Evolutionary conservation across 2,329 filamentous ascomycete genomes (phyloP), one percentile per base, ranked within the genome.

Genomic region (Cryphonectria japonica): DNA sequence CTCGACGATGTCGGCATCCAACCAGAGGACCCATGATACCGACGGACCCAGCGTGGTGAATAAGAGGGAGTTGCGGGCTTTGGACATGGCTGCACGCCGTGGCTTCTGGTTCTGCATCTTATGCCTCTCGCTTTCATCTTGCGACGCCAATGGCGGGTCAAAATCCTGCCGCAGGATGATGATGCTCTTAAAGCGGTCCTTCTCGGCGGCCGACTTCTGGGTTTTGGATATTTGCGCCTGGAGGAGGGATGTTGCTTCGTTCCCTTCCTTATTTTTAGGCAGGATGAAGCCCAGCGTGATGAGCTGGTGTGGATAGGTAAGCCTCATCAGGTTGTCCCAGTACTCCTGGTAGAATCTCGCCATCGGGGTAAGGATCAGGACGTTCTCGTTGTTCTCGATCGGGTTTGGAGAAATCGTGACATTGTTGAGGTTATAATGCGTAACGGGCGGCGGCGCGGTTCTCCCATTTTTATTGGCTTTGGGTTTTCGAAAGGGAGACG

Each of bases 251-350:
- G 94, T 96, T 2, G 96, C 96, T 39, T 90, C 86, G 80, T 98
- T 97, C 71, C 96, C 96, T 76, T 98, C 95, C 78, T 92, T 92
- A 64, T 91, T 97, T 83, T 97, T 97, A 67, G 96, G 96, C 39
- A 97, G 91, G 78, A 99, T 98, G 83, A 98, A 99, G 54, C 94
- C 96, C 39, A 99, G 86, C 0, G 94, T 97, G 78, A 99, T 97
- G 74, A 98, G 89, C 72, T 97, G 93, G 83, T 98, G 96, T 3
- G 96, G 96, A 80, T 98, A 99, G 77, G 83, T 87, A 69, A 99
- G 87, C 79, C 89, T 89, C 75, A 95, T 80, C 39, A 99, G 86
- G 77, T 98, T 99, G 80, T 97, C 92, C 95, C 96, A 99, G 85
- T 98, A 99, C 76, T 88, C 91, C 76, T 93, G 91, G 82, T 98